Percentiles rank a stretch among this genome's conserved stretches.
Conservation (phyloP, 345 rosid species). For the Linum lewisii region DNA sequence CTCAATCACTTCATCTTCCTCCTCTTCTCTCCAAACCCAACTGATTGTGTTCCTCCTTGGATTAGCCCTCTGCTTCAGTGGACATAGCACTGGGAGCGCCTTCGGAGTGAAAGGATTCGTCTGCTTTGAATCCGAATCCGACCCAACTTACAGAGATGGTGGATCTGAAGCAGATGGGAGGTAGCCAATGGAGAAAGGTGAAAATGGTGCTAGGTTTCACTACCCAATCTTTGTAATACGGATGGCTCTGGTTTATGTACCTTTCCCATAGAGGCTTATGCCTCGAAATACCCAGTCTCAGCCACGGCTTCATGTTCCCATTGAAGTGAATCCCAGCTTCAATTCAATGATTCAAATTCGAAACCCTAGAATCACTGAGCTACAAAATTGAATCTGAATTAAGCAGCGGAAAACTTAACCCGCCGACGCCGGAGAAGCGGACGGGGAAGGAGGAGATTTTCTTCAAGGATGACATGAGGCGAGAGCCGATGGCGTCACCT, state of each 20-base stretch:
- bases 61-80: too few species aligned
- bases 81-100: too few species aligned
- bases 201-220: too few species aligned
- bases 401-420: constrained; percentile 36
- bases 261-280: constrained; percentile 86
- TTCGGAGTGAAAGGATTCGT: too few species aligned
- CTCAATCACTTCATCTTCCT: too few species aligned
- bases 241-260: constrained; percentile 73
- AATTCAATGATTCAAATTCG: not conserved
- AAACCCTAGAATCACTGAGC: not conserved
- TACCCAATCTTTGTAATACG: constrained; percentile 58
- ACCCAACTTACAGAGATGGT: too few species aligned
- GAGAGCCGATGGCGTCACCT: constrained; percentile 76
- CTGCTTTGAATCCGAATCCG: too few species aligned
- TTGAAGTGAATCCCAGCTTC: constrained; percentile 84
- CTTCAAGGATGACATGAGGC: constrained; percentile 73
- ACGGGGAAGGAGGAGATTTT: constrained; percentile 56
- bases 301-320: constrained; percentile 98
- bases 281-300: constrained; percentile 67
- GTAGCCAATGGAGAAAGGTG: too few species aligned
- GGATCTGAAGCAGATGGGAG: too few species aligned
- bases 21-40: too few species aligned
- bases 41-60: too few species aligned
- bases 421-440: constrained; percentile 85
- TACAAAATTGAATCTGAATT: not conserved